Conservation (phyloP, 495 filamentous ascomycete species). For the Aspergillus avenaceus region DNA sequence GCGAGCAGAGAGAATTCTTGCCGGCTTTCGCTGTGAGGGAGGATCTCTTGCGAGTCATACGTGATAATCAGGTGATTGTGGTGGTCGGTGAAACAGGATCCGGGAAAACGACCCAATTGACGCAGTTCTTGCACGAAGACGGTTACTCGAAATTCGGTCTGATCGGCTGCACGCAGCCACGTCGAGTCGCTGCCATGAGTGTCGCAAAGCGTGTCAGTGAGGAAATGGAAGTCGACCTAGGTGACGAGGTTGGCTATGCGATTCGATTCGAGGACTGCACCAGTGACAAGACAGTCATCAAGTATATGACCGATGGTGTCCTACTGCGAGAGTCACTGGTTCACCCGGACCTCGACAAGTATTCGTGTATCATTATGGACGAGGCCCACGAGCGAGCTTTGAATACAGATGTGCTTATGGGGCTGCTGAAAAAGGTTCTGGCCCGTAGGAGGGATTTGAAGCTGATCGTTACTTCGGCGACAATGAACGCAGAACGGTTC, state of each 20-base stretch:
- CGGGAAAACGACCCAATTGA: constrained; percentile 94
- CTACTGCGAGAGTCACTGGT: constrained; percentile 88
- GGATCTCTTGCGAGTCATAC: constrained; percentile 88
- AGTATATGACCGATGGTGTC: constrained; percentile 99
- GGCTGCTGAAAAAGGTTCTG: constrained; percentile 94
- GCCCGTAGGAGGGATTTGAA: constrained; percentile 88
- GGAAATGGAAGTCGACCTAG: constrained; percentile 97
- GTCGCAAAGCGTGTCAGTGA: constrained; percentile 98
- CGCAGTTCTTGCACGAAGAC: constrained; percentile 92
- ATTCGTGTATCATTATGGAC: constrained; percentile 99
- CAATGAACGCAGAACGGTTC: constrained; percentile 97
- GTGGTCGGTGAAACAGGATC: constrained; percentile 97
- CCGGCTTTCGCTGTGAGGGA: constrained; percentile 97
- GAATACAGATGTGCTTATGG: constrained; percentile 97
- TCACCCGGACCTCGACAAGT: constrained; percentile 89
- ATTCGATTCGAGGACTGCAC: constrained; percentile 99
- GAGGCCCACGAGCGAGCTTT: constrained; percentile 96
- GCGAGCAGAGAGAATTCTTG: constrained; percentile 89
- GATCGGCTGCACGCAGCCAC: constrained; percentile 93
- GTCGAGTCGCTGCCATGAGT: constrained; percentile 96
- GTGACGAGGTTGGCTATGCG: constrained; percentile 86
- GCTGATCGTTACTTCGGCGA: constrained; percentile 95
- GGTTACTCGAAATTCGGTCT: constrained; percentile 82
- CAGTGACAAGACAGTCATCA: constrained; percentile 88
- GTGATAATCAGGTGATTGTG: constrained; percentile 95